phyloP scores from a whole-genome alignment of 2,329 filamentous ascomycete genomes.

The Fusarium hainanense region DNA sequence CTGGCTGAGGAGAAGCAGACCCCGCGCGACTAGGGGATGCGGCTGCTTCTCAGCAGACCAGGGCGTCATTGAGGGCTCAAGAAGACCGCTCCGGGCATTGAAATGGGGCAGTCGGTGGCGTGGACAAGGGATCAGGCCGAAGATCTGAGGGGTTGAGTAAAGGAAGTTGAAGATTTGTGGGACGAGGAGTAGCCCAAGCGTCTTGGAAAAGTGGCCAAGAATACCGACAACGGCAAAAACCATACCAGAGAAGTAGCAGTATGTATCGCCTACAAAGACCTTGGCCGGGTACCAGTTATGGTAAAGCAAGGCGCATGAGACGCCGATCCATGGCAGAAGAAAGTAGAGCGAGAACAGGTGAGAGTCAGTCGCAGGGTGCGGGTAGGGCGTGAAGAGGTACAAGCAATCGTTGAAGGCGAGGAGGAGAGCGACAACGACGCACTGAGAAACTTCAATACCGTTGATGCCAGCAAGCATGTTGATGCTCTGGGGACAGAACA shows the following conservation, averaged over 20 bases:
- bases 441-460: conserved; percentile 95
- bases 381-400: conserved; percentile 85
- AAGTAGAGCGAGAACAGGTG: conserved; percentile 97
- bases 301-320: conserved; percentile 83
- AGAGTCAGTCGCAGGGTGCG: conserved; percentile 93
- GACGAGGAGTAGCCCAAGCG: conserved; percentile 86
- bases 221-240: conserved; percentile 98
- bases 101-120: conserved; percentile 91
- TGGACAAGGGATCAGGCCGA: conserved; percentile 89
- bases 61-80: conserved; percentile 86
- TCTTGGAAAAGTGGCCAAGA: conserved; percentile 97
- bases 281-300: conserved; percentile 97
- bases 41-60: conserved; percentile 78
- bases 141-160: conserved; percentile 92
- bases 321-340: conserved; percentile 91
- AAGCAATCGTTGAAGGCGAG: conserved; percentile 88
- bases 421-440: conserved; percentile 86
- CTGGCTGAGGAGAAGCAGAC: conserved; percentile 74
- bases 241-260: conserved; percentile 99
- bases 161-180: conserved; percentile 97
- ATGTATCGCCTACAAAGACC: conserved; percentile 98
- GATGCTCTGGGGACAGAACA: conserved; percentile 98
- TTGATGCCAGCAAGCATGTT: conserved; percentile 99
- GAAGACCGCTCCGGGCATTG: conserved; percentile 83
- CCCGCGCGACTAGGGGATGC: conserved; percentile 68